Conservation (phyloP, 2,329 filamentous ascomycete genomes). For the Phyllosticta paracitricarpa region DNA sequence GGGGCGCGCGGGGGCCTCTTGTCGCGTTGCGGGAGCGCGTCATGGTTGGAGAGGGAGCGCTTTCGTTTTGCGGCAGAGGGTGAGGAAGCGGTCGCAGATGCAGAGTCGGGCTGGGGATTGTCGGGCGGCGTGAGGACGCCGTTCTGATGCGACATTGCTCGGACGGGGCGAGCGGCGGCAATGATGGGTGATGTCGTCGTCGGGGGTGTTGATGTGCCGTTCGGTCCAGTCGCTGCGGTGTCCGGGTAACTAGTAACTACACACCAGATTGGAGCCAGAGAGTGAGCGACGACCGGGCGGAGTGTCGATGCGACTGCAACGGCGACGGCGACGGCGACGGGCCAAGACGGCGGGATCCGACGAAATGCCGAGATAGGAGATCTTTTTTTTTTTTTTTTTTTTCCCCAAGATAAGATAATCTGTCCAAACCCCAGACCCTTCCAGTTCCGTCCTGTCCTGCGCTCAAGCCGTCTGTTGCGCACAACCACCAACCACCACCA, state of each 20-base stretch:
- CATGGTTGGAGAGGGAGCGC: slow-evolving; percentile 27
- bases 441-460: too few relatives aligned
- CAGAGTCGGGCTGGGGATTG: slow-evolving; percentile 17
- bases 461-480: too few relatives aligned
- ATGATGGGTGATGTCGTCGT: neutral
- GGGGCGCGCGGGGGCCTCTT: slow-evolving; percentile 15
- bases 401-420: too few relatives aligned
- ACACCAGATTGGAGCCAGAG: too few relatives aligned
- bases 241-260: too few relatives aligned
- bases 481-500: neutral
- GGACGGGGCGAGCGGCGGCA: neutral
- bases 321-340: too few relatives aligned
- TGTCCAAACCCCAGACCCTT: too few relatives aligned
- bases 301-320: too few relatives aligned
- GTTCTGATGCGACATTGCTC: slow-evolving; percentile 25
- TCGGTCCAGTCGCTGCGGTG: neutral
- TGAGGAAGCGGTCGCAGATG: slow-evolving; percentile 18
- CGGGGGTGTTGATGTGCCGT: neutral
- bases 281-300: too few relatives aligned
- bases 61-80: slow-evolving; percentile 35
- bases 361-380: too few relatives aligned
- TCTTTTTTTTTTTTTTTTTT: too few relatives aligned
- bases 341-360: too few relatives aligned
- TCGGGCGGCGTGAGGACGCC: slow-evolving; percentile 23
- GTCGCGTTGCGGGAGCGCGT: slow-evolving; percentile 21